Evolutionary conservation across 495 filamentous ascomycete species (phyloP).

Genomic region (Penicillium steckii): DNA sequence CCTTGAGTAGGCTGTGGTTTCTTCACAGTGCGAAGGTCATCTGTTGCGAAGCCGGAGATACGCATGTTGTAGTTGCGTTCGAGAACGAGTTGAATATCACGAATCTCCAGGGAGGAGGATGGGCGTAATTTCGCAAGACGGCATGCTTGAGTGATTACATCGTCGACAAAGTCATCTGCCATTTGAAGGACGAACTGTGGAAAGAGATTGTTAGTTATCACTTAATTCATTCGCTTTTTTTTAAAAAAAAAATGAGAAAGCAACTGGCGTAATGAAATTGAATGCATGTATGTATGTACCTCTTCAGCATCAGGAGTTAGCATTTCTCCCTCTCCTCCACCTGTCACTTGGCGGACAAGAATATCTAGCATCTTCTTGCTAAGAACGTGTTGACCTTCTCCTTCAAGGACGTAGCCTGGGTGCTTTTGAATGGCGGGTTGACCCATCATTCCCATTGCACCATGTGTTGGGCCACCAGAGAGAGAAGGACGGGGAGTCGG

Average conservation of each 20-base stretch:
- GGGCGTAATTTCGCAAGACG: slow-evolving; percentile 88
- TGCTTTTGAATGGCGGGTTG: slow-evolving; percentile 83
- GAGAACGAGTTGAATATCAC: slow-evolving; percentile 90
- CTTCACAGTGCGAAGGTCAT: slow-evolving; percentile 89
- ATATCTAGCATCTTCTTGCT: slow-evolving; percentile 97
- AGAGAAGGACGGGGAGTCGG: slow-evolving; percentile 73
- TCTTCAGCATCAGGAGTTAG: slow-evolving; percentile 92
- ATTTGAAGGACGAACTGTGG: slow-evolving; percentile 82
- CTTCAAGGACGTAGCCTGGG: slow-evolving; percentile 79
- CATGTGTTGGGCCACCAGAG: slow-evolving; percentile 69
- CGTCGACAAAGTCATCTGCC: slow-evolving; percentile 93
- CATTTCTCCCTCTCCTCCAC: slow-evolving; percentile 66
- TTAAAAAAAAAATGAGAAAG: no score
- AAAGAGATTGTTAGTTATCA: slow-evolving; percentile 14
- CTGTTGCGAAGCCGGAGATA: slow-evolving; percentile 88
- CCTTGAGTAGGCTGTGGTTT: slow-evolving; percentile 82
- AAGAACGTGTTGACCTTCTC: slow-evolving; percentile 82
- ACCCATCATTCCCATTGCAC: slow-evolving; percentile 72
- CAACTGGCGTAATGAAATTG: no score
- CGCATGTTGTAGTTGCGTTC: slow-evolving; percentile 98
- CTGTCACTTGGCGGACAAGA: slow-evolving; percentile 88
- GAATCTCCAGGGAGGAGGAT: slow-evolving; percentile 84
- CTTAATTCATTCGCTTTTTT: background rate
- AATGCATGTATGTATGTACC: slow-evolving; percentile 57
- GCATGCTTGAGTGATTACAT: slow-evolving; percentile 81